Conservation (phyloP, 768 basidiomycete genomes). For the Cystoderma amianthinum region DNA sequence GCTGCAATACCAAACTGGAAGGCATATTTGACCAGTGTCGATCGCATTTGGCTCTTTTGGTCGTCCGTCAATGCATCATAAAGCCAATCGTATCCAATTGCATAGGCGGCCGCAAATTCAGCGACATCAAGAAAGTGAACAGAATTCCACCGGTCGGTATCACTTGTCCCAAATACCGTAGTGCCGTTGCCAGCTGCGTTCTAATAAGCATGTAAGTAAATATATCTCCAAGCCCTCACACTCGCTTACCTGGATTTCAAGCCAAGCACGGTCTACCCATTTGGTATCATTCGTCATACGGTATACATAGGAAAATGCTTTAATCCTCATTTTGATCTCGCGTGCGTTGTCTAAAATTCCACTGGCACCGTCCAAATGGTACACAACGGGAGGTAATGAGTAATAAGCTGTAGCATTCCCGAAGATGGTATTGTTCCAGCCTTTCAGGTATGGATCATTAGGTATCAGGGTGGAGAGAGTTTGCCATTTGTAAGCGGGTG, state of each 20-base stretch:
- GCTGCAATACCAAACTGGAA: constrained; percentile 58
- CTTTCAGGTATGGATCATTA: constrained; percentile 76
- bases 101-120: constrained; percentile 87
- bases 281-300: constrained; percentile 87
- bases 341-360: constrained; percentile 92
- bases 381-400: constrained; percentile 53
- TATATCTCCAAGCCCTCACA: constrained; percentile 5
- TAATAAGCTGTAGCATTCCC: constrained; percentile 78
- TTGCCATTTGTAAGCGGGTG: constrained; percentile 87
- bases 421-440: constrained; percentile 91
- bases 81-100: constrained; percentile 94
- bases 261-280: constrained; percentile 84
- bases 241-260: constrained; percentile 66
- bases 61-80: constrained; percentile 75
- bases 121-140: constrained; percentile 88
- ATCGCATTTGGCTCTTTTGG: constrained; percentile 64
- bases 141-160: constrained; percentile 75
- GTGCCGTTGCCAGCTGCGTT: constrained; percentile 72
- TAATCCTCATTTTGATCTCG: constrained; percentile 84
- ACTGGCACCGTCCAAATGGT: constrained; percentile 73
- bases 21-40: constrained; percentile 72
- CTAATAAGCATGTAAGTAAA: constrained; percentile 22
- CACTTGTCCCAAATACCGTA: constrained; percentile 51
- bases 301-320: constrained; percentile 88
- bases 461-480: constrained; percentile 73